Base-by-base conservation (phyloP, 345 rosid species). In the Eucalyptus erythrocorys region DNA sequence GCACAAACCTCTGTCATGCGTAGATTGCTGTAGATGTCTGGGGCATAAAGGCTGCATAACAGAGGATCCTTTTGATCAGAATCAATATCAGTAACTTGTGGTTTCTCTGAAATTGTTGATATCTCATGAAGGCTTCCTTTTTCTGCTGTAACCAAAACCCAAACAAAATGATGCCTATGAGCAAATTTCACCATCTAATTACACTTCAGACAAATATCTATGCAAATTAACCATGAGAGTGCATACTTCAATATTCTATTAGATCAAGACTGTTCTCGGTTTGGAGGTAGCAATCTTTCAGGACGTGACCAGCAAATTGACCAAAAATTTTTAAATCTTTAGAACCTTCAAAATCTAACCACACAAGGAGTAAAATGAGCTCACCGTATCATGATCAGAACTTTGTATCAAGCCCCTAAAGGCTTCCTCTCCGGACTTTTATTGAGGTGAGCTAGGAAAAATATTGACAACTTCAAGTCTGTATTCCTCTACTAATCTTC, bases 1-100 rank as follows among this genome's bases (percentile, higher is more conserved):
- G 32, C n/a, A 87, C 95, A 87, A 89, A 96, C 99, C 97, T 97
- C 99, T 79, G 98, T 95, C 93, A 93, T 95, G 80, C 93, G 95
- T 92, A 96, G 90, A 92, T 94, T 95, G 87, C 89, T 87, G 87
- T 95, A 94, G 85, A 97, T 95, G 55, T 96, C 98, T 71, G 92
- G 90, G 71, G 96, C 99, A 92, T 96, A 96, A 47, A 94, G 90
- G 91, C 96, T 93, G 90, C 99, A 97, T 32, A 96, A 93, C 57
- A 92, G 94, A 91, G 93, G 98, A 89, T 97, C 93, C 87, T 93
- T 93, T 68, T 87, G 86, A 89, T 95, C 96, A 30, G 92, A 90
- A 91, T 97, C 99, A 85, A 97, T 96, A 92, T 97, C 92, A 11
- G 89, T 88, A 87, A 91, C 91, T 42, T 92, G 93, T 4, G 91